Evolutionary conservation across 2,329 filamentous ascomycete species (phyloP), one percentile per base, ranked within the genome.

Genomic region (Rhynchosporium agropyri): DNA sequence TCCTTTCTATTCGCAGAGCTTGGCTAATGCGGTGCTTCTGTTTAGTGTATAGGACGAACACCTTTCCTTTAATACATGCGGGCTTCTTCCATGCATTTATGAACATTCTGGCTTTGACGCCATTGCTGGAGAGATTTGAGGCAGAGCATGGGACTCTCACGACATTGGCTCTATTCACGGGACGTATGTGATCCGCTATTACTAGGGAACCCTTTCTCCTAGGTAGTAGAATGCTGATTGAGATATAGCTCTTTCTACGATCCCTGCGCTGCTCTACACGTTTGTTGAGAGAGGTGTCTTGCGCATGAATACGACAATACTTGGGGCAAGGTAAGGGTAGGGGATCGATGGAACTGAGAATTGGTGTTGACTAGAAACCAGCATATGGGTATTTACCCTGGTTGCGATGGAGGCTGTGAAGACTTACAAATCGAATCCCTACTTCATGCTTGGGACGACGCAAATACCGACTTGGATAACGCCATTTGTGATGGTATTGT

Each of bases 51-150:
- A 88, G 95, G 65, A 83, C 96, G 42, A 97, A 97, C 74, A 96
- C 94, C 0, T 99, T 92, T 74, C 92, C 93, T 0, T 80, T 99
- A 62, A 87, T 97, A 64, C 95, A 99, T 75, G 77, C 86, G 50
- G 89, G 89, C 71, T 83, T 96, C 74, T 80, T 97, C 70, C 95
- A 98, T 77, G 83, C 89, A 65, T 73, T 93, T 59, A 79, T 96
- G 73, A 97, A 98, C 77, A 76, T 92, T 29, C 58, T 96, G 67
- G 90, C 92, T 28, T 76, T 98, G 66, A 88, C 89, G 45, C 95
- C 95, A n/a, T 80, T 99, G 58, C 79, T 99, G 75, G 94, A 97
- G 77, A 86, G 93, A 65, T 99, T 98, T 76, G 95, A 99, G 79
- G 84, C 86, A 66, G 94, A 97, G 76, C 88, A 96, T 76, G 95